phyloP scores from a whole-genome alignment of 164 flowering plant genomes.

The Macadamia tetraphylla region DNA sequence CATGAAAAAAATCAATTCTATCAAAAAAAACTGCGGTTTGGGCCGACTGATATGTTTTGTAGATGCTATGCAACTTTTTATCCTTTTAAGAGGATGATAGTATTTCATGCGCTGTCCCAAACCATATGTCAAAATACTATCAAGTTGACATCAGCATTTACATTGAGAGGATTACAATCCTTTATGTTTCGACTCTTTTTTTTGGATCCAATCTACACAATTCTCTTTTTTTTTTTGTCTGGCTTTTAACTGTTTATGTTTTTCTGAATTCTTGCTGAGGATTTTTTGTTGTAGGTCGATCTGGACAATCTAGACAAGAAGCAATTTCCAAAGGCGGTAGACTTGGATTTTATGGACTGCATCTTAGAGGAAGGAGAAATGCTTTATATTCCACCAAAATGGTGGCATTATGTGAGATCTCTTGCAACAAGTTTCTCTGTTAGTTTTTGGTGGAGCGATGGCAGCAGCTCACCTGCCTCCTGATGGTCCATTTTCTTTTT shows the following conservation, averaged over 20 bases:
- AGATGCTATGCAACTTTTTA: not conserved
- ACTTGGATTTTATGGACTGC: constrained; percentile 82
- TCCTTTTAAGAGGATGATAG: not conserved
- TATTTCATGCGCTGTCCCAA: no score
- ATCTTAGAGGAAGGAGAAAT: constrained; percentile 91
- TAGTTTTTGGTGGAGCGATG: constrained; percentile 87
- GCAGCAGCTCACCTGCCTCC: constrained; percentile 18
- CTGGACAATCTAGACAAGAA: constrained; percentile 64
- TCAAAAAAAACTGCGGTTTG: not conserved
- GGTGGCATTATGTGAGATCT: constrained; percentile 98
- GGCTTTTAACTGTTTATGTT: no score
- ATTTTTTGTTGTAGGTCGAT: constrained; percentile 58
- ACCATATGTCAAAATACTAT: no score
- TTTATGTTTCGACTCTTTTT: not conserved
- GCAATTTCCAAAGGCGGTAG: constrained; percentile 44
- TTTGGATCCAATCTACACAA: not conserved
- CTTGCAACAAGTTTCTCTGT: constrained; percentile 82
- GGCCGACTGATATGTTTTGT: not conserved
- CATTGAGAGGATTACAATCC: not conserved
- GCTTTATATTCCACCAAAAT: constrained; percentile 96
- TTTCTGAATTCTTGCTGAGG: no score
- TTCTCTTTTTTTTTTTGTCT: no score
- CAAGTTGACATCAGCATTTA: no score
- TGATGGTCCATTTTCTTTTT: constrained; percentile 4
- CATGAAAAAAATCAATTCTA: not conserved